Evolutionary conservation across 2,329 filamentous ascomycete species (phyloP).

Genomic region (Claviceps humidiphila): DNA sequence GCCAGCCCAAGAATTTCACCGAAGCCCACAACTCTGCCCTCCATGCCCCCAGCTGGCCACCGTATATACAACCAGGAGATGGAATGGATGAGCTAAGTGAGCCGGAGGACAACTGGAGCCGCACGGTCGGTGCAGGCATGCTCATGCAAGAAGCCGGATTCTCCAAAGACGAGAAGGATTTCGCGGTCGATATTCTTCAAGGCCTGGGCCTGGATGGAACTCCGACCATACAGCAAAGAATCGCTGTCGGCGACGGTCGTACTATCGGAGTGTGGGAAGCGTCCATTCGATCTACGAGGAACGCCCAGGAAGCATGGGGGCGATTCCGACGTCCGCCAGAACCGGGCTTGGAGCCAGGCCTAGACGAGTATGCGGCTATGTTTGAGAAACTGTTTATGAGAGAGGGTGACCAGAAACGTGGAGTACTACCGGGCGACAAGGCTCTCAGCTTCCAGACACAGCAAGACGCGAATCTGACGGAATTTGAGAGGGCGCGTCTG

Average conservation of each 20-base stretch:
- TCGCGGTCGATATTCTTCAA: conserved; percentile 37
- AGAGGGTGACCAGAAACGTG: conserved; percentile 14
- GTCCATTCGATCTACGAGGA: conserved; percentile 44
- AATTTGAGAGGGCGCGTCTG: conserved; percentile 51
- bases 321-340: conserved; percentile 27
- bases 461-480: conserved; percentile 38
- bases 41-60: conserved; percentile 44
- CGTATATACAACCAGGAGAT: conserved; percentile 42
- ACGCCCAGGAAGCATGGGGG: conserved; percentile 48
- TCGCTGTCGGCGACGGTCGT: conserved; percentile 9
- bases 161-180: conserved; percentile 30
- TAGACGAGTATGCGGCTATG: conserved; percentile 44
- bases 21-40: conserved; percentile 37
- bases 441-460: conserved; percentile 31
- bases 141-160: conserved; percentile 47
- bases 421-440: conserved; percentile 44
- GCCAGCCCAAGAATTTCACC: conserved; percentile 35
- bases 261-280: conserved; percentile 35
- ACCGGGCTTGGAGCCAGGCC: conserved; percentile 21
- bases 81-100: conserved; percentile 44
- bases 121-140: conserved; percentile 37
- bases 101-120: conserved; percentile 38
- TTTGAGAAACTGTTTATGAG: conserved; percentile 39
- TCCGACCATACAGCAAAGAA: conserved; percentile 41
- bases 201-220: conserved; percentile 35